A percentile compares a stretch with the other conserved stretches of the same genome.
Conservation (phyloP, 1,284 basidiomycete species). For the Xerocomus minutiporus region DNA sequence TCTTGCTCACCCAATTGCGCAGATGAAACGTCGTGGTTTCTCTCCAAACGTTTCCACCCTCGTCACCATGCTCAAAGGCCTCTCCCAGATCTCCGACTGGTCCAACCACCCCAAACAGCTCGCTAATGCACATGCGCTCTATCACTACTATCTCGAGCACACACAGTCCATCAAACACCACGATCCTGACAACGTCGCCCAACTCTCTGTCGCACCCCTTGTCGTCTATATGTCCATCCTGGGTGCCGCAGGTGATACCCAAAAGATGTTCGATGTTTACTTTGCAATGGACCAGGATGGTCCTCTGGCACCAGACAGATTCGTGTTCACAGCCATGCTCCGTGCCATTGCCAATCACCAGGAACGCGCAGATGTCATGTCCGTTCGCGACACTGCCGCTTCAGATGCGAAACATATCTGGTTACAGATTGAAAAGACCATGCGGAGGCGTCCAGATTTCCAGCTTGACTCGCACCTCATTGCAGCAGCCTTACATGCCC, state of each 20-base stretch:
- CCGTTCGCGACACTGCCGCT: slow-evolving; percentile 24
- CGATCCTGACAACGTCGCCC: slow-evolving; percentile 40
- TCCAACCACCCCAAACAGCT: slow-evolving; percentile 51
- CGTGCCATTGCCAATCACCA: slow-evolving; percentile 40
- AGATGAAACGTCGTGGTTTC: slow-evolving; percentile 81
- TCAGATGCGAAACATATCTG: slow-evolving; percentile 65
- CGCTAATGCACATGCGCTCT: slow-evolving; percentile 52
- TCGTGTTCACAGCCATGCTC: slow-evolving; percentile 61
- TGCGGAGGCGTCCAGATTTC: slow-evolving; percentile 41
- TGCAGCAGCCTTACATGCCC: slow-evolving; percentile 45
- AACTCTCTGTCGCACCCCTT: slow-evolving; percentile 46
- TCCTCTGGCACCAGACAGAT: slow-evolving; percentile 49
- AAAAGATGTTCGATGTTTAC: slow-evolving; percentile 69
- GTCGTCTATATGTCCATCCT: slow-evolving; percentile 62
- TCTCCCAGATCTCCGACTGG: slow-evolving; percentile 58
- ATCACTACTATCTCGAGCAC: slow-evolving; percentile 50
- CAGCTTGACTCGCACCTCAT: slow-evolving; percentile 51
- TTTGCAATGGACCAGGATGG: slow-evolving; percentile 57
- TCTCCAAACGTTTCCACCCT: slow-evolving; percentile 62
- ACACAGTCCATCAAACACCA: slow-evolving; percentile 43
- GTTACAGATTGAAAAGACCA: slow-evolving; percentile 53
- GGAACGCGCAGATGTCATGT: slow-evolving; percentile 17
- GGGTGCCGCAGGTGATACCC: slow-evolving; percentile 49
- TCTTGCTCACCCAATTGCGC: slow-evolving; percentile 4
- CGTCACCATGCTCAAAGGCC: slow-evolving; percentile 58